A percentile compares a stretch with the other conserved stretches of the same genome.
phyloP scores from a whole-genome alignment of 2,329 filamentous ascomycete species.

The Botrytis fabae region DNA sequence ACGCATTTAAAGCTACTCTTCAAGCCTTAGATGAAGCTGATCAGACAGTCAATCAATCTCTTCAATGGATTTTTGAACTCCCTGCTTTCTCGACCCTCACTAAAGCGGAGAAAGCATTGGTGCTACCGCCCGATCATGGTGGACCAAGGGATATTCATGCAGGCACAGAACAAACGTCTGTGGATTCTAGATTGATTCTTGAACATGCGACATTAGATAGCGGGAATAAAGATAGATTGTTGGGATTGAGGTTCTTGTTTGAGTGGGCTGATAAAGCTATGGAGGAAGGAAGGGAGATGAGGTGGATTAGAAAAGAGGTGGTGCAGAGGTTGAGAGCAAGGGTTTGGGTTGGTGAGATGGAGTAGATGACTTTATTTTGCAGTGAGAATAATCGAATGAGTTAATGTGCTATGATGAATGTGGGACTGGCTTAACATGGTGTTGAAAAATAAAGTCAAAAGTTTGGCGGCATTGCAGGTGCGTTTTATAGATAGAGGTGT shows the following conservation, averaged over 20 bases:
- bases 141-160: conserved; percentile 47
- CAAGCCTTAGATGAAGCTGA: conserved; percentile 62
- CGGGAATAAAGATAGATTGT: conserved; percentile 56
- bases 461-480: not conserved
- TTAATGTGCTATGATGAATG: conserved; percentile 22
- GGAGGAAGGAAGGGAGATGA: conserved; percentile 45
- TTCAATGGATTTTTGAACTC: conserved; percentile 65
- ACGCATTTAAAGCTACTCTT: conserved; percentile 62
- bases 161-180: conserved; percentile 57
- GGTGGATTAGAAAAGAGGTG: conserved; percentile 58
- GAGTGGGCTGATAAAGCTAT: conserved; percentile 60
- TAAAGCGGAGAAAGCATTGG: conserved; percentile 56
- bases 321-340: conserved; percentile 55
- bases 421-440: not conserved
- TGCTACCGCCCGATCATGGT: conserved; percentile 48
- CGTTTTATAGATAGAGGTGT: not conserved
- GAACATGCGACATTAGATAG: conserved; percentile 50
- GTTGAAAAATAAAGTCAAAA: not conserved
- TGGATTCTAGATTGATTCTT: conserved; percentile 62
- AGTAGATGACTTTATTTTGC: conserved; percentile 7
- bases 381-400: not conserved
- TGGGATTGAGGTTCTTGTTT: conserved; percentile 64
- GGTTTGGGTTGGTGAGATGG: conserved; percentile 46
- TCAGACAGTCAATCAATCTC: conserved; percentile 48
- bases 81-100: conserved; percentile 54